A percentile compares a stretch with the other conserved stretches of the same genome.
Evolutionary conservation across 306 rosid species (phyloP).

Genomic region (Malus asiatica): DNA sequence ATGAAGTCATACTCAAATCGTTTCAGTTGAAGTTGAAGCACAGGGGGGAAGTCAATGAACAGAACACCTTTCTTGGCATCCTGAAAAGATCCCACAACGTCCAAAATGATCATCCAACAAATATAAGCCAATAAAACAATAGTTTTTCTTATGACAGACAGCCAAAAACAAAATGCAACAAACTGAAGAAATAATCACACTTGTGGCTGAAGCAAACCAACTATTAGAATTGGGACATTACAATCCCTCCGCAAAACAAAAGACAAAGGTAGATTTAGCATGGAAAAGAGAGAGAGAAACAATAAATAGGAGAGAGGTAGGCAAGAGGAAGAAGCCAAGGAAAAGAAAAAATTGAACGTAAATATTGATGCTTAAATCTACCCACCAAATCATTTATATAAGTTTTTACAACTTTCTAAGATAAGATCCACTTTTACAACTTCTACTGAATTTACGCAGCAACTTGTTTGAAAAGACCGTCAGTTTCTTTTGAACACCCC

Average conservation of each 20-base stretch:
- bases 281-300: neutral
- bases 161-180: neutral
- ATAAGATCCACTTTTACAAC: neutral
- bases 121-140: neutral
- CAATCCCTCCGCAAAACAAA: neutral
- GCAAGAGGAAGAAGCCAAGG: neutral
- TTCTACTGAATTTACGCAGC: neutral
- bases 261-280: neutral
- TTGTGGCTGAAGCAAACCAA: neutral
- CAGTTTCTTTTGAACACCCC: neutral
- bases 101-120: neutral
- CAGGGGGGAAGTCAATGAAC: conserved; percentile 95
- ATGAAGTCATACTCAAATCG: conserved; percentile 96
- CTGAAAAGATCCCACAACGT: conserved; percentile 34
- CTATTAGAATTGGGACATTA: neutral
- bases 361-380: neutral
- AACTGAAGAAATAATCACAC: neutral
- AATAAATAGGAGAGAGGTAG: neutral
- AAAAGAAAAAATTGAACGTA: neutral
- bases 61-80: conserved; percentile 97
- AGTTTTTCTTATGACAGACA: neutral
- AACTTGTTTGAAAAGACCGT: neutral
- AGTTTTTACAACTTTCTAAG: neutral
- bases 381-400: neutral
- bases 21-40: conserved; percentile 95